Base-by-base conservation (phyloP, 345 rosid species). In the thale cress (Arabidopsis thaliana) region DNA sequence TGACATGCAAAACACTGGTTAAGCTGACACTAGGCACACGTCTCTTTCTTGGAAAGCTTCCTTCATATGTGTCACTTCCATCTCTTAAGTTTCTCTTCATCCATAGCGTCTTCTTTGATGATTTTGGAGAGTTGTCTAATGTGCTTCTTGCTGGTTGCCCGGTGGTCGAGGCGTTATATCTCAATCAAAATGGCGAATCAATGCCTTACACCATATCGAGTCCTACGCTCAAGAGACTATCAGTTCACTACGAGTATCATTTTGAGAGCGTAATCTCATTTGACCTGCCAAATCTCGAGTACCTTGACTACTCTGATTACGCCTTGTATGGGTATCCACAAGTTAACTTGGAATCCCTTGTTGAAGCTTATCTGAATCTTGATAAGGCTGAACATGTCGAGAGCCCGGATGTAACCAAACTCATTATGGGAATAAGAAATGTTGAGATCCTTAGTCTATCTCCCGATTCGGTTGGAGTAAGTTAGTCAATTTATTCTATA, bases 61-160 rank as follows among this genome's bases (percentile, higher is more conserved):
- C 46, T 41, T 4, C 45, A 40, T 1, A 45, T 14, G 64, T 63
- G 12, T 63, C 37, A 4, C 70, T 63, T 41, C 70, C 77, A 30
- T 23, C 77, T 45, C 77, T 73, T 11, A 72, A 72, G 69, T 10
- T 8, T 20, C 62, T 72, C 32, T 50, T 13, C 10, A 12, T 72
- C 14, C 69, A 62, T 11, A 0, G 34, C 2, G n/a, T 50, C 22
- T 24, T 6, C 45, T 44, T 70, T 0, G 20, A 7, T 0, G 20
- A 7, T 0, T 9, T 0, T 4, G 3, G 20, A 7, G 34, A 72
- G 51, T 16, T 72, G 0, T 24, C 24, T 62, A 1, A 1, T 20
- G 53, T 51, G 44, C 16, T 72, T 52, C 69, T 72, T 51, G 24
- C 53, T 72, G 76, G 69, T 20, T 72, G 76, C 14, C 59, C 61